These are phyloP conservation scores for Salix exigua DNA, from an alignment of 345 rosid species.

Conservation along the genomic window DNA sequence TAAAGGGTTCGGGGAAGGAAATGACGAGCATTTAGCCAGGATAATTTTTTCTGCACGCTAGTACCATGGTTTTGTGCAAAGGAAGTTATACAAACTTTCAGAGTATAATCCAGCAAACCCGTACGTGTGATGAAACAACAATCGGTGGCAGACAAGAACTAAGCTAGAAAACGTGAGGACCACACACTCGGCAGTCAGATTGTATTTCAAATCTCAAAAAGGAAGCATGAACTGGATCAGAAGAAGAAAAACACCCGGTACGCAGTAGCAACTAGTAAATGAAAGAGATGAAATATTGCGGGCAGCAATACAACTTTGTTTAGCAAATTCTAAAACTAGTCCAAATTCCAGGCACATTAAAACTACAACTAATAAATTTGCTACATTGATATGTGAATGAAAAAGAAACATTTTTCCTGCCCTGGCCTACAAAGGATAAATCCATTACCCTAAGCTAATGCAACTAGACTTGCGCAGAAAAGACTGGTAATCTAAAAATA, in stretches of 20 bases:
- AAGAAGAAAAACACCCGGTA: background rate
- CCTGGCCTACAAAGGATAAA: constrained; percentile 13
- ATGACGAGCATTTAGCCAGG: background rate
- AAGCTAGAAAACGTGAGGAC: background rate
- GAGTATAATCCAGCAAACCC: background rate
- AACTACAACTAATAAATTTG: constrained; percentile 4
- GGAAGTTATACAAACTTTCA: background rate
- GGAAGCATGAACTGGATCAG: background rate
- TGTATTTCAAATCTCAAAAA: background rate
- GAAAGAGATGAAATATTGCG: background rate
- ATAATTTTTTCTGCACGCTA: background rate
- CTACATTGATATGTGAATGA: background rate
- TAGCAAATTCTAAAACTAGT: constrained; percentile 12
- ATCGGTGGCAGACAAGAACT: background rate
- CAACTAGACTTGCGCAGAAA: constrained; percentile 1
- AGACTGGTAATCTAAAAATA: background rate
- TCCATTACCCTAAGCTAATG: constrained; percentile 8
- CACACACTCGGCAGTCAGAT: background rate
- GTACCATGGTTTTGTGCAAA: background rate
- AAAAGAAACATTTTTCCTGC: background rate
- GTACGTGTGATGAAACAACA: background rate
- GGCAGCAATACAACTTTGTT: constrained; percentile 1
- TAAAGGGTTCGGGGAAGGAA: background rate
- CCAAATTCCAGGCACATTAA: background rate
- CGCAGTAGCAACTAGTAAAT: background rate